Conservation (phyloP, 2,329 filamentous ascomycete species). For the Claviceps paspali region DNA sequence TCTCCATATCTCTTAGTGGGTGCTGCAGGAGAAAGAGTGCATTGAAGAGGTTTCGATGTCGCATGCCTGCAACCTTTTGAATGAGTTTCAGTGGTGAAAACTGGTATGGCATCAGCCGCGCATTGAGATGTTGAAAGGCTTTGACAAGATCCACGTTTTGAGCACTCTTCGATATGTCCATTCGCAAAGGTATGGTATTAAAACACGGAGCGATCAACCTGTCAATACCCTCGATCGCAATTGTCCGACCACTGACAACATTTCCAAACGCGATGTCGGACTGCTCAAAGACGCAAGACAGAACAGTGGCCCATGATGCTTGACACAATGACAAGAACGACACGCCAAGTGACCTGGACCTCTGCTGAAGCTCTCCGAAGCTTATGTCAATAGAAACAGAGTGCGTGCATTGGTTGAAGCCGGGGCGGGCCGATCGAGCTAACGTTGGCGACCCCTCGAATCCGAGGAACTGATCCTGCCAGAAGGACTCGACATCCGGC, state of each 20-base stretch:
- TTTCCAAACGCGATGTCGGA: constrained; percentile 76
- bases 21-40: constrained; percentile 69
- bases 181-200: constrained; percentile 67
- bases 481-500: constrained; percentile 44
- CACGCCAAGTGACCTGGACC: constrained; percentile 35
- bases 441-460: constrained; percentile 25
- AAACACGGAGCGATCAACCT: constrained; percentile 78
- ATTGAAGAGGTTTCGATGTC: constrained; percentile 52
- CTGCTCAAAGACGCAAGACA: constrained; percentile 39
- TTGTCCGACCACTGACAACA: constrained; percentile 62
- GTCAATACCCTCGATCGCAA: constrained; percentile 50
- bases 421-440: constrained; percentile 7
- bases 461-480: constrained; percentile 39
- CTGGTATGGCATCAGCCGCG: constrained; percentile 50
- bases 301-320: constrained; percentile 52
- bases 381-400: constrained; percentile 18
- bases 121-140: constrained; percentile 44
- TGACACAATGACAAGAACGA: constrained; percentile 56
- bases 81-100: constrained; percentile 61
- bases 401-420: constrained; percentile 16
- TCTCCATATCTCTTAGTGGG: constrained; percentile 38
- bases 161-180: constrained; percentile 30
- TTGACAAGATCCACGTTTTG: constrained; percentile 44
- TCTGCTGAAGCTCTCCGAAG: constrained; percentile 30
- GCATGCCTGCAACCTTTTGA: constrained; percentile 33